Percentiles rank a stretch among this genome's conserved stretches.
Evolutionary conservation across 2,329 filamentous ascomycete species (phyloP).

Genomic region (Botryosphaeria dothidea): DNA sequence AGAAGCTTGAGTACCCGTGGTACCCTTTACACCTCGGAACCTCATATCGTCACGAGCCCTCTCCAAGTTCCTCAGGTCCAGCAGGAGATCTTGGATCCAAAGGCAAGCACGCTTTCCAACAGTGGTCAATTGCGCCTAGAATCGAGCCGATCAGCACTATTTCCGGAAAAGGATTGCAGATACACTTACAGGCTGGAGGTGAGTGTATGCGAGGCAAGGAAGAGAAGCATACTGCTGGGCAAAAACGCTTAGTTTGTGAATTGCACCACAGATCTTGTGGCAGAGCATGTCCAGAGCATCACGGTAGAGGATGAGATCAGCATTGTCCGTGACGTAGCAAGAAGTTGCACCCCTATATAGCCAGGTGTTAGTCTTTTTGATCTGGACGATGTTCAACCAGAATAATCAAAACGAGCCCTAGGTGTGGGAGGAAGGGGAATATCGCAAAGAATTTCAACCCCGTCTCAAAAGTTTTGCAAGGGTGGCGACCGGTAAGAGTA

Average conservation of each 20-base stretch:
- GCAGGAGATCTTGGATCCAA: constrained; percentile 72
- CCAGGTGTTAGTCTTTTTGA: not conserved
- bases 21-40: constrained; percentile 66
- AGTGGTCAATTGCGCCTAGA: constrained; percentile 57
- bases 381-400: not conserved
- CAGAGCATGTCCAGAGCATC: constrained; percentile 75
- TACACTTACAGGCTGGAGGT: constrained; percentile 60
- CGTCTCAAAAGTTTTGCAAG: too few relatives aligned
- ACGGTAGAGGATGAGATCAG: constrained; percentile 74
- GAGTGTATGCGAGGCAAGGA: constrained; percentile 76
- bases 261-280: constrained; percentile 76
- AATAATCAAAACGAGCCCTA: too few relatives aligned
- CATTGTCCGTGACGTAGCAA: constrained; percentile 71
- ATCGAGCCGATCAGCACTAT: constrained; percentile 28
- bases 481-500: too few relatives aligned
- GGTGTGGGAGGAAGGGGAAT: too few relatives aligned
- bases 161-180: constrained; percentile 23
- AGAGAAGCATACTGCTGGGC: constrained; percentile 71
- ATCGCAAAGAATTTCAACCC: too few relatives aligned
- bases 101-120: constrained; percentile 69
- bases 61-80: constrained; percentile 76
- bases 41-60: constrained; percentile 65
- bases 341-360: constrained; percentile 50
- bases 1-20: constrained; percentile 61
- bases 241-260: constrained; percentile 72